These are phyloP conservation scores for Boletus pseudopeckii DNA, from an alignment of 768 basidiomycete genomes.

Conservation along the genomic window DNA sequence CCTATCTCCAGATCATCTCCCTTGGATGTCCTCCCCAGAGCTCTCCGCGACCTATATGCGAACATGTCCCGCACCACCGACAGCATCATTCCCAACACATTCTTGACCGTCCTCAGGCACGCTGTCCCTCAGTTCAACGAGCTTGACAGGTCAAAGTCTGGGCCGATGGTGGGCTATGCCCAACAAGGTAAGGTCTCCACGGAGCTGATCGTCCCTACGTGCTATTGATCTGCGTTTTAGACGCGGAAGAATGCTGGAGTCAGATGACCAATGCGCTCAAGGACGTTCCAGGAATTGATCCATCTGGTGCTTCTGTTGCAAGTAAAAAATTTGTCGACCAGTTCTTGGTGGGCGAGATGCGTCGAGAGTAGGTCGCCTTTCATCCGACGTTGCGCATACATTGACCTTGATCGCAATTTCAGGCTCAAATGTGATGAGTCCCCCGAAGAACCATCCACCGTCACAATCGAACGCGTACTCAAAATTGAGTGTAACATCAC, in stretches of 20 bases:
- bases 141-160: conserved; percentile 43
- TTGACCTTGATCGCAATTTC: conserved; percentile 9
- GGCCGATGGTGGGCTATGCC: conserved; percentile 52
- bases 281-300: conserved; percentile 54
- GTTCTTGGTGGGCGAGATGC: conserved; percentile 76
- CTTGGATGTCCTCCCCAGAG: conserved; percentile 42
- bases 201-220: neutral
- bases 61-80: conserved; percentile 76
- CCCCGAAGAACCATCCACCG: conserved; percentile 67
- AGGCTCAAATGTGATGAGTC: conserved; percentile 83
- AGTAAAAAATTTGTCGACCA: conserved; percentile 71
- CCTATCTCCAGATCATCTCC: conserved; percentile 32
- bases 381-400: conserved; percentile 10
- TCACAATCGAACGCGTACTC: conserved; percentile 67
- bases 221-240: conserved; percentile 33
- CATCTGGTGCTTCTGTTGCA: conserved; percentile 28
- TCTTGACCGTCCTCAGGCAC: conserved; percentile 68
- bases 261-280: conserved; percentile 70
- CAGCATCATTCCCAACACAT: conserved; percentile 63
- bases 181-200: conserved; percentile 59
- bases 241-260: conserved; percentile 89
- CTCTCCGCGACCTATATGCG: conserved; percentile 65
- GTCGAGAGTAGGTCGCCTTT: conserved; percentile 49
- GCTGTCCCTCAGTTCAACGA: conserved; percentile 93
- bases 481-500: conserved; percentile 94